These are phyloP conservation scores for Rhododendron mucronatum DNA, from an alignment of 148 eudicot genomes.

Conservation along the genomic window DNA sequence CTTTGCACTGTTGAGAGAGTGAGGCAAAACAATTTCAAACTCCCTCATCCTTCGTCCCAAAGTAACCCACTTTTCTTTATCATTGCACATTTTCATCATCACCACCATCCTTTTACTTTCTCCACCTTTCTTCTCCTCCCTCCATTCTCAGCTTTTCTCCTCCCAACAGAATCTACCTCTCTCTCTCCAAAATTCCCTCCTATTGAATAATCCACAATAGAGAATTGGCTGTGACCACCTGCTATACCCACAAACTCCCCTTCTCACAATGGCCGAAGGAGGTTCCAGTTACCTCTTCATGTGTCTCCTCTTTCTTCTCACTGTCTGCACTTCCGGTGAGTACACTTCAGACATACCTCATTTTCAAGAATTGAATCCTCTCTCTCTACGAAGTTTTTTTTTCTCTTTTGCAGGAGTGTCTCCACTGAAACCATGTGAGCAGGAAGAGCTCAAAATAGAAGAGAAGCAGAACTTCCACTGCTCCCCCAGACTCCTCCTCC, in stretches of 20 bases:
- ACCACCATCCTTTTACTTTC: slow-evolving; percentile 29
- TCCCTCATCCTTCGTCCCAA: slow-evolving; percentile 20
- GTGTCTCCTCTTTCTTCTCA: slow-evolving; percentile 25
- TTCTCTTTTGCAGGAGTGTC: slow-evolving; percentile 21
- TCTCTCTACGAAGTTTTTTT: not conserved
- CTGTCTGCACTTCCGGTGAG: slow-evolving; percentile 51
- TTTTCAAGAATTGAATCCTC: not conserved
- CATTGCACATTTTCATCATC: slow-evolving; percentile 20
- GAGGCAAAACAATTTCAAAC: slow-evolving; percentile 14
- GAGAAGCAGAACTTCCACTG: slow-evolving; percentile 8
- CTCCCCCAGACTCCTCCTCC: slow-evolving; percentile 29
- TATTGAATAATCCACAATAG: slow-evolving; percentile 12
- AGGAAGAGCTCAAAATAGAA: slow-evolving; percentile 5
- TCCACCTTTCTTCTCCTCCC: slow-evolving; percentile 10
- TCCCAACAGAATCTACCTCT: not conserved
- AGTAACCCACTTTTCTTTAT: slow-evolving; percentile 20
- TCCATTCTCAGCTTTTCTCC: slow-evolving; percentile 1
- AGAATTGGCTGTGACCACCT: slow-evolving; percentile 17
- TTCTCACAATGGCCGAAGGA: slow-evolving; percentile 37
- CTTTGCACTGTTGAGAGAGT: slow-evolving; percentile 18
- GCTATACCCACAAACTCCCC: slow-evolving; percentile 24
- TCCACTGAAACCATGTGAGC: not conserved
- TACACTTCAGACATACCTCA: not conserved
- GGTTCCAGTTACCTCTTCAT: slow-evolving; percentile 28
- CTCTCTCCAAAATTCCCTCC: slow-evolving; percentile 12